phyloP scores from a whole-genome alignment of 108 stramenopile genomes.

The Nitzschia sp. region DNA sequence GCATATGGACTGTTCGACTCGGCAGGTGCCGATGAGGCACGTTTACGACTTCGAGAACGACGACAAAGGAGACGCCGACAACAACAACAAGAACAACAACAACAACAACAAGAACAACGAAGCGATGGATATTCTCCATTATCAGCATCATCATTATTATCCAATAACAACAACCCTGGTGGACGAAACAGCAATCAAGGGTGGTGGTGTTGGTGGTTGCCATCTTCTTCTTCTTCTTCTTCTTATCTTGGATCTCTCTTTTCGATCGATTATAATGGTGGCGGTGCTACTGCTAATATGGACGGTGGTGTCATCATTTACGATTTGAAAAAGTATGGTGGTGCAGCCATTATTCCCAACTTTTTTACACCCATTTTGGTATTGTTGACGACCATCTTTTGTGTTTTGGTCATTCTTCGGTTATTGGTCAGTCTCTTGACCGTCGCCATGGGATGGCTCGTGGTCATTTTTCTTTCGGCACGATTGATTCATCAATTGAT shows the following conservation, averaged over 20 bases:
- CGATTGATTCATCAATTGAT: neutral
- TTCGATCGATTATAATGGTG: neutral
- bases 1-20: conserved; percentile 16
- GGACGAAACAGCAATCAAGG: too few species aligned
- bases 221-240: too few species aligned
- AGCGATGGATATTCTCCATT: neutral
- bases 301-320: neutral
- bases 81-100: neutral
- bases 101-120: neutral
- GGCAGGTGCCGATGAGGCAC: conserved; percentile 14
- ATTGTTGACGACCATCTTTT: neutral
- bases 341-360: neutral
- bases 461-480: neutral
- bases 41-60: neutral
- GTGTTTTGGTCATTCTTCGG: conserved; percentile 7
- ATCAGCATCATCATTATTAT: too few species aligned
- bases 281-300: neutral
- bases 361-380: conserved; percentile 9
- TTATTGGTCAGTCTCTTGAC: conserved; percentile 8
- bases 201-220: too few species aligned
- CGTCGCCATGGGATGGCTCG: conserved; percentile 9
- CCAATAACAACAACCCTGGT: neutral
- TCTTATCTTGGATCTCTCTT: neutral
- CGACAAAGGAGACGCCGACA: neutral
- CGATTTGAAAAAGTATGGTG: conserved; percentile 12